Percentiles rank a stretch among this genome's conserved stretches.
These are phyloP conservation scores for Populus euphratica DNA, from an alignment of 345 rosid genomes.

Conservation along the genomic window DNA sequence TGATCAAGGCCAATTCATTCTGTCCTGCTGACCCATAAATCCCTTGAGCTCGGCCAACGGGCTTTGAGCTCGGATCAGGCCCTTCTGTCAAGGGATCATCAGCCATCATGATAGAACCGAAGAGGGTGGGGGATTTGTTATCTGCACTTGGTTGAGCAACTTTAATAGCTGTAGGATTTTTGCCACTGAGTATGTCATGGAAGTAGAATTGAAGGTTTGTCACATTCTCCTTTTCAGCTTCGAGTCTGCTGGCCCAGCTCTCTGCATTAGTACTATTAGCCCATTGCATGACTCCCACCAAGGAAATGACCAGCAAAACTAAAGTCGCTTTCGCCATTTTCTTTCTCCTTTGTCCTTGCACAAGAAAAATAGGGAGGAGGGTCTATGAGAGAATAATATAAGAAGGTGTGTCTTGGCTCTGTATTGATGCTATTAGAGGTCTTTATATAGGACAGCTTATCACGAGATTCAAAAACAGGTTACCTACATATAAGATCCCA, in stretches of 20 bases:
- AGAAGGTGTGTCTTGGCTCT: too few species aligned
- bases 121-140: slow-evolving; percentile 39
- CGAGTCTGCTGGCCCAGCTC: slow-evolving; percentile 31
- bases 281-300: slow-evolving; percentile 19
- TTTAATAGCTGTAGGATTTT: slow-evolving; percentile 45
- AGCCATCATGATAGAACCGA: slow-evolving; percentile 18
- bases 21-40: slow-evolving; percentile 18
- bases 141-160: slow-evolving; percentile 43
- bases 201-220: slow-evolving; percentile 64
- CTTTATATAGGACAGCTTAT: too few species aligned
- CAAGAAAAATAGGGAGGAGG: too few species aligned
- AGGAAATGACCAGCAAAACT: slow-evolving; percentile 12
- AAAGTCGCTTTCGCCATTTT: slow-evolving; percentile 22
- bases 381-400: too few species aligned
- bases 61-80: slow-evolving; percentile 17
- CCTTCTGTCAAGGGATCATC: slow-evolving; percentile 27
- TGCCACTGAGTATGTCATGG: slow-evolving; percentile 63
- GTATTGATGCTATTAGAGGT: too few species aligned
- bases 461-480: too few species aligned
- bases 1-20: slow-evolving; percentile 9
- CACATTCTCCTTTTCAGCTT: slow-evolving; percentile 30
- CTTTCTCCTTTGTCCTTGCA: background rate
- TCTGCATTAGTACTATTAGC: slow-evolving; percentile 22
- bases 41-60: slow-evolving; percentile 27
- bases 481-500: too few species aligned